Base-by-base conservation (phyloP, 2,329 filamentous ascomycete species). In the Penicillium sp. region DNA sequence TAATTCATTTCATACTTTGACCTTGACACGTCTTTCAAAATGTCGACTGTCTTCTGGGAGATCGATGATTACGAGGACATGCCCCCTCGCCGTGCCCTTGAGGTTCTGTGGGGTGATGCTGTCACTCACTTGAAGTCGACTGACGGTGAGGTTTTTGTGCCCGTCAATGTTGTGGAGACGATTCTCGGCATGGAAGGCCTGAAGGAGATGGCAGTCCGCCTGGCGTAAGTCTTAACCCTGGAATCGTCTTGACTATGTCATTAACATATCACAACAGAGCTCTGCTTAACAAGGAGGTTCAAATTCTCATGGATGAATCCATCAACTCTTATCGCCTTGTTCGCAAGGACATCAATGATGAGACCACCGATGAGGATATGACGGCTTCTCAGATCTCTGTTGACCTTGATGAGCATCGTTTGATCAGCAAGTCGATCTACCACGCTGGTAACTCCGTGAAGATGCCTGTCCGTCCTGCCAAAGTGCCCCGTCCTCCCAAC, bases 401-500 rank as follows among this genome's bases (percentile, higher is more conserved):
- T 7, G 9, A 9, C 4, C 8, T 32, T 18, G n/a, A 18, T 4
- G 41, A 43, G 5, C 41, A 43, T 14, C 27, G 10, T 4, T 7
- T 29, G 29, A 35, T 45, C 29, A 34, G 29, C 13, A 19, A 45
- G 42, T 32, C 42, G 2, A 3, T 35, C 7, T 16, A 34, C 30
- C 9, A 23, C 2, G 30, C 42, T 45, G 10, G 11, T 4, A 18
- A 6, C 18, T 6, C 8, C 3, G 49, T 27, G 2, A 46, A 40
- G 18, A n/a, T 47, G 1, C 49, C 48, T 29, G 10, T 7, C 2
- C 23, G 14, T 10, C 23, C 65, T 30, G 34, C 59, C 23, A 76
- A 76, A 56, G 63, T 78, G 23, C 72, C 74, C 49, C 73, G 76
- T n/a, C 76, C 76, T 16, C 70, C 73, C 14, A 78, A 78, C 63